A percentile compares a stretch with the other conserved stretches of the same genome.
phyloP scores from a whole-genome alignment of 352 stramenopile genomes.

The Pythium oligandrum region DNA sequence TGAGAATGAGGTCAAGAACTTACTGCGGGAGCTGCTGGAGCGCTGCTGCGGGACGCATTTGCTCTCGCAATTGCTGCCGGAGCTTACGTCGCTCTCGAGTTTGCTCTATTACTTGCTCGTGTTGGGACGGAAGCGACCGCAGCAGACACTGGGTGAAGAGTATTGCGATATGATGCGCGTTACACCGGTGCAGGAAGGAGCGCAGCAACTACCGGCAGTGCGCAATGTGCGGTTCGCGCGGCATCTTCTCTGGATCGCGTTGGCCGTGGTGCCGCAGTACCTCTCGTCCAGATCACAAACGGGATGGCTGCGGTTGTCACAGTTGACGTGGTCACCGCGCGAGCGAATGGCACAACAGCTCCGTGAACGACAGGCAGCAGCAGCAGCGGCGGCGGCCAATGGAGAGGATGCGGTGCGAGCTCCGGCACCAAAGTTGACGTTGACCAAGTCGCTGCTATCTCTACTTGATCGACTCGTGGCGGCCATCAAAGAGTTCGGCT shows the following conservation, averaged over 20 bases:
- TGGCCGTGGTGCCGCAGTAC: conserved; percentile 55
- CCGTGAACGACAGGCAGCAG: conserved; percentile 32
- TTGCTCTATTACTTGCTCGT: conserved; percentile 66
- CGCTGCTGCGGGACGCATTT: conserved; percentile 58
- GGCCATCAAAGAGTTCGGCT: conserved; percentile 30
- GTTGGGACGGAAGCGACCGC: conserved; percentile 45
- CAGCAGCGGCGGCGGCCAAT: conserved; percentile 7
- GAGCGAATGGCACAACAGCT: conserved; percentile 81
- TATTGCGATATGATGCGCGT: conserved; percentile 83
- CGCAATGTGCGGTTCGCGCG: conserved; percentile 27
- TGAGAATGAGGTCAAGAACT: conserved; percentile 62
- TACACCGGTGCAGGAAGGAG: conserved; percentile 8
- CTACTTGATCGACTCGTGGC: conserved; percentile 35
- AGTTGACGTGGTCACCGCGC: conserved; percentile 56
- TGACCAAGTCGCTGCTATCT: conserved; percentile 25
- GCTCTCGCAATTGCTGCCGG: conserved; percentile 74
- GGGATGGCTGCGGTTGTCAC: conserved; percentile 65
- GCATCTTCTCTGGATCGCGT: conserved; percentile 54
- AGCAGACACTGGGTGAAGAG: conserved; percentile 85
- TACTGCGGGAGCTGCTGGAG: conserved; percentile 73
- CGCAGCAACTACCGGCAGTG: conserved; percentile 6
- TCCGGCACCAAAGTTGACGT: conserved; percentile 1
- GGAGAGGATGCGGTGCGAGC: conserved; percentile 3
- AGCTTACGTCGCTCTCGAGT: conserved; percentile 55
- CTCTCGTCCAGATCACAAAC: conserved; percentile 52